Conservation (phyloP, 176 grass and related monocot species). For the Leersia perrieri region DNA sequence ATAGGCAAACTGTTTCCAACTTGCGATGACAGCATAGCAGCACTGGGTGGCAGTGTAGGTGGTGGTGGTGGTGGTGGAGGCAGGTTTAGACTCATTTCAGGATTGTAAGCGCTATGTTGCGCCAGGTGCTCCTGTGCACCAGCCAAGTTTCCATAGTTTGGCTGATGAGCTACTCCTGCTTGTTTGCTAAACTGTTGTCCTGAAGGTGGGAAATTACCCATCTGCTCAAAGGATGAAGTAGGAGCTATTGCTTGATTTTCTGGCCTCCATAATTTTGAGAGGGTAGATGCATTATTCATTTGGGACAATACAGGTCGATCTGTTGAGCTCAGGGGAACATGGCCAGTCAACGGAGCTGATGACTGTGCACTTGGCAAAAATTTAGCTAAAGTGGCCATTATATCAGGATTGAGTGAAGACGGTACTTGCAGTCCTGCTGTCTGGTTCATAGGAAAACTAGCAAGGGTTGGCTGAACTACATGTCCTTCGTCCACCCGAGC, state of each 20-base stretch:
- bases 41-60: conserved; percentile 18
- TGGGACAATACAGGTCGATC: conserved; percentile 5
- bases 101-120: conserved; percentile 44
- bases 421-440: conserved; percentile 42
- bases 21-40: conserved; percentile 33
- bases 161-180: conserved; percentile 35
- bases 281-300: conserved; percentile 34
- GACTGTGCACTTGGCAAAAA: conserved; percentile 60
- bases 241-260: conserved; percentile 37
- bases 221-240: conserved; percentile 31
- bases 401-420: conserved; percentile 68
- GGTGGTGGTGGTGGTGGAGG: conserved; percentile 37
- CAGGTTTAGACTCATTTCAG: conserved; percentile 48
- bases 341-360: conserved; percentile 36
- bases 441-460: conserved; percentile 27
- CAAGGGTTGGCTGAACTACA: conserved; percentile 36
- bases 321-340: conserved; percentile 34
- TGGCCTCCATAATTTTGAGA: conserved; percentile 33
- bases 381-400: conserved; percentile 76
- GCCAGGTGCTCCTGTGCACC: conserved; percentile 35
- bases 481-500: conserved; percentile 38
- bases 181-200: conserved; percentile 51
- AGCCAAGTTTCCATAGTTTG: conserved; percentile 33
- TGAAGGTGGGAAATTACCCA: conserved; percentile 37
- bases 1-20: conserved; percentile 30